phyloP scores from a whole-genome alignment of 148 eudicot genomes.

The Vaccinium vitisidaea region DNA sequence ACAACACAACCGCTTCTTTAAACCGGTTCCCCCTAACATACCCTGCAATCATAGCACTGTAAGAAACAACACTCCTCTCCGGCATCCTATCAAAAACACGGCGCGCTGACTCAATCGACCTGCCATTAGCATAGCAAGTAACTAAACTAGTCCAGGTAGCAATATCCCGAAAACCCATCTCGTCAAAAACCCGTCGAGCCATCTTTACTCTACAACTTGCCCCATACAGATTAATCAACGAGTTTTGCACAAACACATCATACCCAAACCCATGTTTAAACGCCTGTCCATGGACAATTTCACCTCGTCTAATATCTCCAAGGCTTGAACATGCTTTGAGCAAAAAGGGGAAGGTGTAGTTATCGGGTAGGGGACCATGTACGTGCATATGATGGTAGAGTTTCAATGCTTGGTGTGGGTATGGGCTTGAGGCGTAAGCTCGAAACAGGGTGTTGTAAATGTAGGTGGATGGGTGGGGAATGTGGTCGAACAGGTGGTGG shows the following conservation, averaged over 20 bases:
- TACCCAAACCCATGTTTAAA: background rate
- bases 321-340: conserved; percentile 8
- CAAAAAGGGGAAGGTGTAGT: conserved; percentile 14
- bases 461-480: background rate
- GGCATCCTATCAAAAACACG: conserved; percentile 8
- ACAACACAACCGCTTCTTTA: conserved; percentile 5
- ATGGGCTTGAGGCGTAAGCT: conserved; percentile 12
- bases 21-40: conserved; percentile 5
- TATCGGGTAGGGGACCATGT: background rate
- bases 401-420: conserved; percentile 6
- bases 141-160: conserved; percentile 14
- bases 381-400: background rate
- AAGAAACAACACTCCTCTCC: conserved; percentile 7
- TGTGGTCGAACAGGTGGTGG: background rate
- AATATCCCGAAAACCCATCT: conserved; percentile 11
- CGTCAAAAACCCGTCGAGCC: conserved; percentile 8
- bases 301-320: background rate
- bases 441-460: conserved; percentile 8
- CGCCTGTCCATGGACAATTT: background rate
- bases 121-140: conserved; percentile 1
- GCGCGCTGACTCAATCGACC: background rate
- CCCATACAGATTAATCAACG: conserved; percentile 6
- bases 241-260: background rate
- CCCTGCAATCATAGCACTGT: conserved; percentile 13
- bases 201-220: background rate